Evolutionary conservation across 129 eudicot species (phyloP).

Genomic region (Scalesia atractyloides): DNA sequence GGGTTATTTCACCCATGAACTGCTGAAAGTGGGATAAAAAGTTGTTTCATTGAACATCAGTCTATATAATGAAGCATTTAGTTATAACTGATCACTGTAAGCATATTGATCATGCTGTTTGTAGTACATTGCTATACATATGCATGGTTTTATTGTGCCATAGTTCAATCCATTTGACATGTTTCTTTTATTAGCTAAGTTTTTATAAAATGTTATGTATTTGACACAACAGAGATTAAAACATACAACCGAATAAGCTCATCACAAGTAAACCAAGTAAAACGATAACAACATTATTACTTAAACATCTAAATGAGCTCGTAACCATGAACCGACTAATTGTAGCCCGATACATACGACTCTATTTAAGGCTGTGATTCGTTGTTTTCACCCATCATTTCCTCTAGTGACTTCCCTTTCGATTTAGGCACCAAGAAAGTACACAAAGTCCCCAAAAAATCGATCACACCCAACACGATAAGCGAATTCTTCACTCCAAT

Average conservation of each 20-base stretch:
- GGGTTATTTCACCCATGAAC: no score
- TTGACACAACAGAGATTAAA: not conserved
- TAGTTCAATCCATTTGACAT: not conserved
- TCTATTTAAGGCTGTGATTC: conserved; percentile 21
- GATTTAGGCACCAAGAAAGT: conserved; percentile 61
- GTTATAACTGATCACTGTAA: not conserved
- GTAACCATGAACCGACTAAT: conserved; percentile 1
- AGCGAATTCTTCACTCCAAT: conserved; percentile 43
- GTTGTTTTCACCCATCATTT: conserved; percentile 41
- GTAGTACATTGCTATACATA: not conserved
- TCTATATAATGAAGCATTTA: not conserved
- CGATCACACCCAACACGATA: conserved; percentile 40
- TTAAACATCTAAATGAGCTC: conserved; percentile 15
- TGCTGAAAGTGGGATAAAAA: no score
- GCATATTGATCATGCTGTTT: not conserved
- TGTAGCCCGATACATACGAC: conserved; percentile 6
- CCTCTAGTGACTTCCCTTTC: conserved; percentile 64
- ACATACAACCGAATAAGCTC: no score
- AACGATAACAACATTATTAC: conserved; percentile 20
- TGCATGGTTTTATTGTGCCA: conserved; percentile 7
- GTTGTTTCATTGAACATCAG: no score
- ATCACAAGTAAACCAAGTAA: not conserved
- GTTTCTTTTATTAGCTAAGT: not conserved
- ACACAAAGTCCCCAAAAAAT: conserved; percentile 42
- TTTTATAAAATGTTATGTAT: not conserved